phyloP scores from a whole-genome alignment of 257 asterid genomes.

The Ilex aquifolium region DNA sequence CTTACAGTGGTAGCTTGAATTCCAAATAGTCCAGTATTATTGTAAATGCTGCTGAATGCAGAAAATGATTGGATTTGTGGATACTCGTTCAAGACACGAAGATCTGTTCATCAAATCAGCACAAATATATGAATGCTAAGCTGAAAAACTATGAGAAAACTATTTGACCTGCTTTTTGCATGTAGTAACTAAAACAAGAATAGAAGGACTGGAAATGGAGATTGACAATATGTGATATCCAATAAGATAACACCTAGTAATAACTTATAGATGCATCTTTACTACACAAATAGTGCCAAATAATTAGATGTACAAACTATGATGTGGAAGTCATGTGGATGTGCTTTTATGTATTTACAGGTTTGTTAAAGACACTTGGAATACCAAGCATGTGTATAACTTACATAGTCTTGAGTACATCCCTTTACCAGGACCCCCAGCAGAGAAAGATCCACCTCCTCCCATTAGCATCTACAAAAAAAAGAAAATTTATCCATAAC shows the following conservation, averaged over 20 bases:
- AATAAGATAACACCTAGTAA: too few species aligned
- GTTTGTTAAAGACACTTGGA: too few species aligned
- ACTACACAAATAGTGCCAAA: too few species aligned
- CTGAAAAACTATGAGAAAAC: neutral
- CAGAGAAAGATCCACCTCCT: constrained; percentile 95
- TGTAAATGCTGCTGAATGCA: constrained; percentile 69
- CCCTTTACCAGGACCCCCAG: constrained; percentile 98
- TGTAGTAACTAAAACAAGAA: too few species aligned
- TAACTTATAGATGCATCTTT: too few species aligned
- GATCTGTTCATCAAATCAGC: constrained; percentile 39
- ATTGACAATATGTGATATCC: neutral
- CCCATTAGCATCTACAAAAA: constrained; percentile 84
- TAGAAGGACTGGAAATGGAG: neutral
- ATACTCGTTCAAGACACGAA: constrained; percentile 59
- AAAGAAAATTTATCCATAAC: constrained; percentile 4
- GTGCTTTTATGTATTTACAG: too few species aligned
- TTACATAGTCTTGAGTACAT: constrained; percentile 93
- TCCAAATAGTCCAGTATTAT: constrained; percentile 67
- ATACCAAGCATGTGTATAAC: constrained; percentile 14
- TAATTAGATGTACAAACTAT: too few species aligned
- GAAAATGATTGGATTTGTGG: constrained; percentile 69
- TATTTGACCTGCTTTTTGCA: too few species aligned
- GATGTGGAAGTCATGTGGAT: too few species aligned
- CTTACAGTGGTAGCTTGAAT: constrained; percentile 80
- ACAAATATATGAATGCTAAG: too few species aligned